These are phyloP conservation scores for Globisporangium carolinianum DNA, from an alignment of 352 stramenopile species.

Conservation along the genomic window DNA sequence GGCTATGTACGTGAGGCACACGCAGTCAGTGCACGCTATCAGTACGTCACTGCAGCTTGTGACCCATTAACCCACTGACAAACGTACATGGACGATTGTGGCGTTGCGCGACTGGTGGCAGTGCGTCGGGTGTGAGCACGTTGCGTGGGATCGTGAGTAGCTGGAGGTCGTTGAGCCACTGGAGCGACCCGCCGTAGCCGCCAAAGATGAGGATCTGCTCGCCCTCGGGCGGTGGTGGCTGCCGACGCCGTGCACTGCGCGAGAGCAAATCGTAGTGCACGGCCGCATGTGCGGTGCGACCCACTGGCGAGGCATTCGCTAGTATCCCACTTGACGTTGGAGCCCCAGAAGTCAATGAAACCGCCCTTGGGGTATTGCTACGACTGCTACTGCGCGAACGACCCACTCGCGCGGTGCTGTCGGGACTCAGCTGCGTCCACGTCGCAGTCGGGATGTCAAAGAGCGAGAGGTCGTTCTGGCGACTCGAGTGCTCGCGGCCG, in stretches of 20 bases:
- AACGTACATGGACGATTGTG: neutral
- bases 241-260: neutral
- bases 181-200: conserved; percentile 49
- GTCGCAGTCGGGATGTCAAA: conserved; percentile 28
- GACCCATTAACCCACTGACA: neutral
- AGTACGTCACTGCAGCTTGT: too few species aligned
- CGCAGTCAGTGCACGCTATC: too few species aligned
- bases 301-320: conserved; percentile 12
- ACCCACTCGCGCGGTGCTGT: conserved; percentile 2
- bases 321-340: neutral
- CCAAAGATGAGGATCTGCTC: conserved; percentile 57
- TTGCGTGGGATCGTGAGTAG: conserved; percentile 21
- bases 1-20: too few species aligned
- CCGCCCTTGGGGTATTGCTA: conserved; percentile 4
- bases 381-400: conserved; percentile 2
- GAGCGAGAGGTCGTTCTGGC: conserved; percentile 51
- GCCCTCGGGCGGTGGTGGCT: neutral
- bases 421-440: conserved; percentile 21
- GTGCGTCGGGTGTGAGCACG: neutral
- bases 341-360: neutral
- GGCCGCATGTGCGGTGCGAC: conserved; percentile 38
- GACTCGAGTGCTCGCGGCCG: conserved; percentile 30
- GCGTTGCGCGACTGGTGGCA: neutral
- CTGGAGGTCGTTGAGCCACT: conserved; percentile 63
- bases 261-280: conserved; percentile 22